A percentile compares a stretch with the other conserved stretches of the same genome.
Conservation (phyloP, 257 asterid species). For the Ophiorrhiza pumila region DNA sequence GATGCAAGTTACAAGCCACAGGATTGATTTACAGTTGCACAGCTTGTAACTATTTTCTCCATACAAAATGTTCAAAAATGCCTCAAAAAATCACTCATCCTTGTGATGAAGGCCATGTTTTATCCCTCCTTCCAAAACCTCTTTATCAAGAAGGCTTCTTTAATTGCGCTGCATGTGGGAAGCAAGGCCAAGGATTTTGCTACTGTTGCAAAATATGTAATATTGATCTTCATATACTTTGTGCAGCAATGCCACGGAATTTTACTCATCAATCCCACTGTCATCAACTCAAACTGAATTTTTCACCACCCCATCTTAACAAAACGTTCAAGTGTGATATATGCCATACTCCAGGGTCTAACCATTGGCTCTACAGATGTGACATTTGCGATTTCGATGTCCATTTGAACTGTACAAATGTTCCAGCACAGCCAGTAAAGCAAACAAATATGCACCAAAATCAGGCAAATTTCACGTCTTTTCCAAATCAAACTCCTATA, state of each 20-base stretch:
- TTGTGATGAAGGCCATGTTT: constrained; percentile 35
- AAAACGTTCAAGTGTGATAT: constrained; percentile 42
- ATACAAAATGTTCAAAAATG: constrained; percentile 48
- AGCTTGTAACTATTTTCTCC: constrained; percentile 47
- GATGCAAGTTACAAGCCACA: constrained; percentile 40
- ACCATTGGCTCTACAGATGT: constrained; percentile 62
- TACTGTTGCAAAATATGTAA: constrained; percentile 59
- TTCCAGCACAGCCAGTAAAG: not conserved
- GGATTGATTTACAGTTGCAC: constrained; percentile 47
- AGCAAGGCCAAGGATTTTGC: constrained; percentile 32
- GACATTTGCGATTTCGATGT: constrained; percentile 46
- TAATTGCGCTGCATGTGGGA: constrained; percentile 49
- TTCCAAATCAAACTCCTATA: constrained; percentile 7
- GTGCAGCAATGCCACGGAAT: constrained; percentile 43
- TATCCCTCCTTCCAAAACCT: constrained; percentile 42
- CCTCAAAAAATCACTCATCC: constrained; percentile 52
- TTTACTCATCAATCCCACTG: constrained; percentile 27
- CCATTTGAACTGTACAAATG: constrained; percentile 49
- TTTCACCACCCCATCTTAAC: constrained; percentile 38
- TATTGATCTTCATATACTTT: constrained; percentile 43
- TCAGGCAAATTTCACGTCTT: constrained; percentile 5
- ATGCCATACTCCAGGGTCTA: constrained; percentile 30
- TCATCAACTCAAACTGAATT: constrained; percentile 41
- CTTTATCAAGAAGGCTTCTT: constrained; percentile 35
- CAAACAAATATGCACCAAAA: not conserved